Evolutionary conservation across 805 yeast genomes (phyloP), one percentile per base, ranked within the genome.

Genomic region (Cyberlindnera petersonii): DNA sequence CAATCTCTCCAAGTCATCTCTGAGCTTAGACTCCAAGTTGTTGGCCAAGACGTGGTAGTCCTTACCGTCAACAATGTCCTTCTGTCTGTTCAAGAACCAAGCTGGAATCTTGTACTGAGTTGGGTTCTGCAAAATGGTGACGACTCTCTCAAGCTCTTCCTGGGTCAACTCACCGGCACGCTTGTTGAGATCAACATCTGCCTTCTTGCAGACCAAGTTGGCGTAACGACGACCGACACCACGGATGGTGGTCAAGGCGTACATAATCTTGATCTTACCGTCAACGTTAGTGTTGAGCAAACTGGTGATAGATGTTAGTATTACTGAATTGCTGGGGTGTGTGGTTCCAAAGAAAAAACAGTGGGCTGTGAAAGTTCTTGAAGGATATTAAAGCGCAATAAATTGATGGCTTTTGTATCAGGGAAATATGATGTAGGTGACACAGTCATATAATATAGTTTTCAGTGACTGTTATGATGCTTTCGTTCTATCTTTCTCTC

Each of bases 181-280:
- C 85, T 93, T 93, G 75, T 74, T 66, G 75, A 94, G 82, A 72
- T 86, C 95, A 69, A 93, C 94, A 81, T 93, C 99, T 66, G 99
- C 99, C 84, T 91, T 94, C 86, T 94, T 94, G 82, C 98, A 93
- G 69, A 93, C 96, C 78, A 93, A 80, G 89, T 94, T 93, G 75
- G 98, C 80, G 86, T 91, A 94, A 80, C 99, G 93, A 77, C 98
- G 94, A 80, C 98, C 98, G 66, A 93, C 98, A 89, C 99, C 99
- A 80, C 96, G 86, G 72, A 93, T 94, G 77, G 89, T 85, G 82
- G 98, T 89, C 78, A 93, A 80, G 72, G 99, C 99, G 86, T 89
- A 94, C 93, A 93, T 94, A 75, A 93, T 82, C 84, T 93, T 93
- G 82, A 91, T 91, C 88, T 95, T 89, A 85, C 99, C 99, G 76